phyloP scores from a whole-genome alignment of 2,329 filamentous ascomycete genomes.

The Xylaria sp. region DNA sequence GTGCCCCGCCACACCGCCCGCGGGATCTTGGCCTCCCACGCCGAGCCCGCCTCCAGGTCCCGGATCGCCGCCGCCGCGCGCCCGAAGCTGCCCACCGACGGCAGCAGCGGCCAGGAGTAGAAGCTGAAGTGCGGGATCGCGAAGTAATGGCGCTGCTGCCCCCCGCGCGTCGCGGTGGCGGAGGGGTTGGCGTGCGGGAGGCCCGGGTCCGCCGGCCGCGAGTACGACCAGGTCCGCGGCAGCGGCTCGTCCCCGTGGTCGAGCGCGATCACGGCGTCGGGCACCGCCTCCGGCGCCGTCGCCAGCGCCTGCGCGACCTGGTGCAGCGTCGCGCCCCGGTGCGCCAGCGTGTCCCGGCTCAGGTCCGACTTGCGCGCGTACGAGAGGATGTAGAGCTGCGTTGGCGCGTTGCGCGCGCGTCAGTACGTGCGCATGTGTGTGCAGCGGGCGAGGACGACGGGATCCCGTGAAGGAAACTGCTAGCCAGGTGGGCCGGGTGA shows the following conservation, averaged over 20 bases:
- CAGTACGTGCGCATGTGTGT: background rate
- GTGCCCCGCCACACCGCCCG: conserved; percentile 57
- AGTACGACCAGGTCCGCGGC: conserved; percentile 49
- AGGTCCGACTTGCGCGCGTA: conserved; percentile 45
- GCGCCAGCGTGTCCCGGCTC: conserved; percentile 49
- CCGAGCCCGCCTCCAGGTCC: conserved; percentile 38
- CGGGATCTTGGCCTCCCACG: conserved; percentile 41
- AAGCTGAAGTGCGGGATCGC: conserved; percentile 60
- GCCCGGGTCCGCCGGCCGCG: conserved; percentile 46
- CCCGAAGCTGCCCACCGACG: conserved; percentile 50
- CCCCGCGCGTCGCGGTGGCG: conserved; percentile 31
- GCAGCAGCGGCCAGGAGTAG: conserved; percentile 57
- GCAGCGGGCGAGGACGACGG: background rate
- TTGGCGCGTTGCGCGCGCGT: background rate
- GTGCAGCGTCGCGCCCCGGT: conserved; percentile 55
- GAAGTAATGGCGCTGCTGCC: conserved; percentile 38
- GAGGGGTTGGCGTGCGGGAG: conserved; percentile 12
- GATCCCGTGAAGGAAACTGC: too few species aligned
- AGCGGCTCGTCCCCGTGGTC: conserved; percentile 54
- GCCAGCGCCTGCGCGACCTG: conserved; percentile 56
- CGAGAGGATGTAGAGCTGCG: conserved; percentile 49
- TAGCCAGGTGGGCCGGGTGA: too few species aligned
- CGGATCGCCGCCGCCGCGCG: conserved; percentile 44
- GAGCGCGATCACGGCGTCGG: conserved; percentile 56
- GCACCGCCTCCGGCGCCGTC: conserved; percentile 48